Base-by-base conservation (phyloP, 2,329 filamentous ascomycete genomes). In the Penicillium sp. region DNA sequence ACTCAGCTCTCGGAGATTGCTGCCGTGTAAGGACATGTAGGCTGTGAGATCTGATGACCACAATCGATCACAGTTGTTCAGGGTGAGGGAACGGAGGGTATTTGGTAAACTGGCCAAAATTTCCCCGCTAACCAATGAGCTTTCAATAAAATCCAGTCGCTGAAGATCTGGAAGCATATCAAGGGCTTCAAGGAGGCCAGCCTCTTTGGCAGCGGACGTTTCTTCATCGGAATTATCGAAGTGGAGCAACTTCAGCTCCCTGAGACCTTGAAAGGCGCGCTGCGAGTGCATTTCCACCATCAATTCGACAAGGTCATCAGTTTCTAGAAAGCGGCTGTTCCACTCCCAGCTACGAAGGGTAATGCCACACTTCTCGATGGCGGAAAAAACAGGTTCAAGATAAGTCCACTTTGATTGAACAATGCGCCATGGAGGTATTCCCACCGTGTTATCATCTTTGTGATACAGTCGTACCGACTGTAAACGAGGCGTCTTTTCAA, bases 61-160 rank as follows among this genome's bases (percentile, higher is more conserved):
- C 10, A 96, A 75, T 60, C 89, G 85, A 75, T 87, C 87, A 68
- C 92, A 97, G 65, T 94, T 93, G 62, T 87, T 84, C 16, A 97
- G 78, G 61, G 88, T 88, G 4, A 97, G 79, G 45, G 84, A 83
- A 45, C 81, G 76, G 21, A 97, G 79, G 4, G 78, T 82, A 11
- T 76, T 79, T 0, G 92, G 91, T 7, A 97, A 76, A 4, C 84
- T 78, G 1, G 83, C 80, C n/a, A 96, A 77, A 19, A 95, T 79
- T 9, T 80, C 78, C 8, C 85, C 82, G 67, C 89, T 89, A 57
- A 91, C 82, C 34, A 90, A 79, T 3, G 86, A 87, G 43, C 88
- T 95, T 8, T 87, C 88, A 67, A 92, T 86, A 62, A 97, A 87
- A 1, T 86, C 79, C 11, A 97, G 76, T 53, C 87, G 83, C 53